Percentiles rank a stretch among this genome's conserved stretches.
phyloP scores from a whole-genome alignment of 2,329 filamentous ascomycete genomes.

The Calonectria montana region DNA sequence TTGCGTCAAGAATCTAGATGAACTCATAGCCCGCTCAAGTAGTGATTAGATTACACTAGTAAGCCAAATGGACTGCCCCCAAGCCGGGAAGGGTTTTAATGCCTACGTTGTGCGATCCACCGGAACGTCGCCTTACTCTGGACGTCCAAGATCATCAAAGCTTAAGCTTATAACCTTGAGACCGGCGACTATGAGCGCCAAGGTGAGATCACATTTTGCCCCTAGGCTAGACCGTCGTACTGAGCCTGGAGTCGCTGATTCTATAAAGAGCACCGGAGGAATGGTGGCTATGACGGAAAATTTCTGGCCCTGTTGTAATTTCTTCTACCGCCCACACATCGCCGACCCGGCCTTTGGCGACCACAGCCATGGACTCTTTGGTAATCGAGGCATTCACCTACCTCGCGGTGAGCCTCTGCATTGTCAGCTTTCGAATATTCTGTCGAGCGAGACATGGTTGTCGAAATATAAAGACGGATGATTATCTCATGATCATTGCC shows the following conservation, averaged over 20 bases:
- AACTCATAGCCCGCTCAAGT: background rate
- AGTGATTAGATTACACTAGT: background rate
- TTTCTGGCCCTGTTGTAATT: background rate
- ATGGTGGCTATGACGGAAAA: background rate
- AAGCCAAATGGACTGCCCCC: background rate
- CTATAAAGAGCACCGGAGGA: conserved; percentile 2
- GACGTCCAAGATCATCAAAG: conserved; percentile 1
- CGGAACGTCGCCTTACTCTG: conserved; percentile 5
- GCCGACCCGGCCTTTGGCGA: background rate
- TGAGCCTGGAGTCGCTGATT: background rate
- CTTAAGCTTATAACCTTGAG: background rate
- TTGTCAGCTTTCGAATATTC: conserved; percentile 12
- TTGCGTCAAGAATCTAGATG: conserved; percentile 5
- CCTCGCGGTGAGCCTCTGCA: conserved; percentile 2
- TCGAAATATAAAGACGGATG: conserved; percentile 7
- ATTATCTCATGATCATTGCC: conserved; percentile 13
- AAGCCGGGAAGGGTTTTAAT: background rate
- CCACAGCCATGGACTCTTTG: background rate
- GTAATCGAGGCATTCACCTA: conserved; percentile 14
- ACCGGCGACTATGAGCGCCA: background rate
- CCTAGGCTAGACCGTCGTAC: background rate
- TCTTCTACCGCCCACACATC: background rate
- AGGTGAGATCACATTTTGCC: conserved; percentile 3
- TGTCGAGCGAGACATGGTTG: conserved; percentile 1
- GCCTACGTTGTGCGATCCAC: background rate